Percentiles rank a stretch among this genome's conserved stretches.
phyloP scores from a whole-genome alignment of 2,329 filamentous ascomycete genomes.

The Ceratocystis destructans region DNA sequence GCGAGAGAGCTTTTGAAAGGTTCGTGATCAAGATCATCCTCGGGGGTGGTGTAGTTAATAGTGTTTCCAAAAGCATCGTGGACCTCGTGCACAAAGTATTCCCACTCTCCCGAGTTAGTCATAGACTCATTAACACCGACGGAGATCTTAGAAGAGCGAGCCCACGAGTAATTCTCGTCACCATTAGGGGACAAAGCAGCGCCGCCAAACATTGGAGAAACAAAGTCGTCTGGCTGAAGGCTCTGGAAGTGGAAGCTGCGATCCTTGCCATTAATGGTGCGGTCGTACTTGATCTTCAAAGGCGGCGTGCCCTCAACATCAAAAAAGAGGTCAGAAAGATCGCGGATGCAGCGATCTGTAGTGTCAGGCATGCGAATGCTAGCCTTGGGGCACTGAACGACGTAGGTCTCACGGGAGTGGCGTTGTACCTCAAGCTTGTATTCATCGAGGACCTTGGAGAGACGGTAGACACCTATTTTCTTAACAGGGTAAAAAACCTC shows the following conservation, averaged over 20 bases:
- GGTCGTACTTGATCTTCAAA: conserved; percentile 82
- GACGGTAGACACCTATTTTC: conserved; percentile 75
- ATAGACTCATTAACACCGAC: conserved; percentile 88
- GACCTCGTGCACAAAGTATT: conserved; percentile 83
- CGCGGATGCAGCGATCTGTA: conserved; percentile 63
- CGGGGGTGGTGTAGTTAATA: conserved; percentile 53
- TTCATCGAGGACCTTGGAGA: conserved; percentile 77
- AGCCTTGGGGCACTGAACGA: conserved; percentile 75
- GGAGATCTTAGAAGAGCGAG: conserved; percentile 55
- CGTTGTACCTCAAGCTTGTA: conserved; percentile 87
- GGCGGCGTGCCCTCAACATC: conserved; percentile 82
- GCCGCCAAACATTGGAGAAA: conserved; percentile 58
- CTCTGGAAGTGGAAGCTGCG: conserved; percentile 84
- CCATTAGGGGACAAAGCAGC: conserved; percentile 47
- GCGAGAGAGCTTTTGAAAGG: conserved; percentile 49
- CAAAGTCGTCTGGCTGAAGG: conserved; percentile 75
- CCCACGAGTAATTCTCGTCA: conserved; percentile 57
- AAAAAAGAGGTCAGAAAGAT: conserved; percentile 72
- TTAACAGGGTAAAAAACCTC: conserved; percentile 62
- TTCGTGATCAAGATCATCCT: conserved; percentile 55
- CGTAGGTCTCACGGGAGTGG: conserved; percentile 59
- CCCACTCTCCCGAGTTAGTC: conserved; percentile 63
- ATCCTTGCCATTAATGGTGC: conserved; percentile 70
- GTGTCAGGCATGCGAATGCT: conserved; percentile 50
- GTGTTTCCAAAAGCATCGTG: conserved; percentile 81